Conservation (phyloP, 129 eudicot genomes). For the Artemisia annua region DNA sequence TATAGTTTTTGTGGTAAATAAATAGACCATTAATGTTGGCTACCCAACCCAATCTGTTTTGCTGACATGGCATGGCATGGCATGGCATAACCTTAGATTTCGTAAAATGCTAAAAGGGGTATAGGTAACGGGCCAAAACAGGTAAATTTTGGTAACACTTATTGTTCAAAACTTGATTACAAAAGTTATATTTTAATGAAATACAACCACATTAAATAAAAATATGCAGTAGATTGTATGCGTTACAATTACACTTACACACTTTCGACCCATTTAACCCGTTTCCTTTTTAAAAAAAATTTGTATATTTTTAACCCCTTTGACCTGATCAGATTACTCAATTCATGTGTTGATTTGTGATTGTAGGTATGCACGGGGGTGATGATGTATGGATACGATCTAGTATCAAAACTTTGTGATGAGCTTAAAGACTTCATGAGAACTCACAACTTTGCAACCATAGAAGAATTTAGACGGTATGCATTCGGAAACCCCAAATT, state of each 20-base stretch:
- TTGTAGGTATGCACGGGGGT: slow-evolving; percentile 97
- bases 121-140: not conserved
- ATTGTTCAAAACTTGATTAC: not conserved
- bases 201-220: no score
- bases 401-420: slow-evolving; percentile 73
- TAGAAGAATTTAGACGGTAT: slow-evolving; percentile 98
- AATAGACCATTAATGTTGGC: not conserved
- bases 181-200: not conserved
- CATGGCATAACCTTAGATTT: not conserved
- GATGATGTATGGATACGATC: slow-evolving; percentile 91
- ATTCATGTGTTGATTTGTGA: not conserved
- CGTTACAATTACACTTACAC: not conserved
- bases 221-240: not conserved
- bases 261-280: slow-evolving; percentile 1
- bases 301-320: no score
- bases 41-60: not conserved
- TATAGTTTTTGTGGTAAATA: no score
- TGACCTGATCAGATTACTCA: no score
- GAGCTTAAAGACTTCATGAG: slow-evolving; percentile 96
- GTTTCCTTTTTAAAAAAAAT: no score
- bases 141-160: not conserved
- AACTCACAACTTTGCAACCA: slow-evolving; percentile 82
- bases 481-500: not conserved
- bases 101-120: not conserved
- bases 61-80: not conserved